Percentiles rank a stretch among this genome's conserved stretches.
phyloP scores from a whole-genome alignment of 305 asterid species.

The Fraxinus baroniana region DNA sequence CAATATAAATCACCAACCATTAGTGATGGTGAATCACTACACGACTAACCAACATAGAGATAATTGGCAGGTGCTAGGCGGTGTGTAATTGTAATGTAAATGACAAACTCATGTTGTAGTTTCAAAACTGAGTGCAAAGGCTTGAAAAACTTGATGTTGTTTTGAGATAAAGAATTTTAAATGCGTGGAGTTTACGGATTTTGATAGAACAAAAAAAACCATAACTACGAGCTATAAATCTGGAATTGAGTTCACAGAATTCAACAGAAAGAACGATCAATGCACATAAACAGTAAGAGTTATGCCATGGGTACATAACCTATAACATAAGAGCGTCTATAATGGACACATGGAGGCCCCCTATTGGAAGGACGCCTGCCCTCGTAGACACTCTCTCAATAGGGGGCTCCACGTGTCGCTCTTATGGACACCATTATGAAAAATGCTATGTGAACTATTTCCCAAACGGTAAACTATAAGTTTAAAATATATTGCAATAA shows the following conservation, averaged over 20 bases:
- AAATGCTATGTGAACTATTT: too few species aligned
- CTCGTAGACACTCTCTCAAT: too few species aligned
- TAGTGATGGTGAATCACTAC: not conserved
- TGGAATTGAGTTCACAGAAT: not conserved
- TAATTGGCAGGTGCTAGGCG: not conserved
- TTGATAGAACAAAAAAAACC: not conserved
- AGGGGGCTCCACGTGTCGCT: too few species aligned
- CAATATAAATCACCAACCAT: not conserved
- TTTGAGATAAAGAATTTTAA: not conserved
- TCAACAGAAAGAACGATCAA: not conserved
- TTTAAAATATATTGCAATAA: too few species aligned
- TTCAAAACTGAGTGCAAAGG: not conserved
- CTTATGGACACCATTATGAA: too few species aligned
- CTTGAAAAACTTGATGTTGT: not conserved
- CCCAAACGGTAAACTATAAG: too few species aligned
- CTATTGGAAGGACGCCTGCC: too few species aligned
- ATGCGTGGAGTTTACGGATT: not conserved
- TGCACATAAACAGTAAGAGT: not conserved
- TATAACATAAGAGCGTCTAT: too few species aligned
- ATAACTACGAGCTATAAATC: not conserved
- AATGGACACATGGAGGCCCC: too few species aligned
- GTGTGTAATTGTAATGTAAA: not conserved
- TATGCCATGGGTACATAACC: too few species aligned
- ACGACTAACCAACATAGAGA: not conserved
- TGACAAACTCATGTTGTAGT: not conserved